These are phyloP conservation scores for Penicillium alfredii DNA, from an alignment of 495 filamentous ascomycete genomes.

Conservation along the genomic window DNA sequence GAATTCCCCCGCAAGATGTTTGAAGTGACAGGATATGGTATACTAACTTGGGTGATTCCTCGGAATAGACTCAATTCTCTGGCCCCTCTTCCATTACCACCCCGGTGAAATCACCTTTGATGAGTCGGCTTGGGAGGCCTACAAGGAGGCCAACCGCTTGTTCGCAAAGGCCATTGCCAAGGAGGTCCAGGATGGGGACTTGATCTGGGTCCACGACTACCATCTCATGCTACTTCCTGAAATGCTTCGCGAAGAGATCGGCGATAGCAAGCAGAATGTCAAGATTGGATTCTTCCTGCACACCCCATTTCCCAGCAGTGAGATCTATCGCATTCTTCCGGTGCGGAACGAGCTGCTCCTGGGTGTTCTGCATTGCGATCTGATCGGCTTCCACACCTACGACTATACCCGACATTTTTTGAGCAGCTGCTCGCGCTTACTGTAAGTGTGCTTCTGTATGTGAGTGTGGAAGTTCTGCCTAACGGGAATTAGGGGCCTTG, in stretches of 20 bases:
- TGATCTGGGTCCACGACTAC: conserved; percentile 98
- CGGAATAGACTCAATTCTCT: conserved; percentile 80
- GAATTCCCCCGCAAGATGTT: not conserved
- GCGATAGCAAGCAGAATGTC: conserved; percentile 68
- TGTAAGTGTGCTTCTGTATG: conserved; percentile 48
- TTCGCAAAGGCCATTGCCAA: conserved; percentile 79
- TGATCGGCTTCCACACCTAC: conserved; percentile 96
- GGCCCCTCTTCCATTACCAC: conserved; percentile 97
- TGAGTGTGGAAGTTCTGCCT: conserved; percentile 7
- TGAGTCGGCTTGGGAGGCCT: conserved; percentile 87
- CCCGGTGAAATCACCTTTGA: conserved; percentile 97
- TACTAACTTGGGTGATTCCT: too few species aligned
- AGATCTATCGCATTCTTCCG: conserved; percentile 92
- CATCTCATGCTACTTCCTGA: conserved; percentile 93
- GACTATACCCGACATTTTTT: conserved; percentile 94
- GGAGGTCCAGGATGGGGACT: conserved; percentile 80
- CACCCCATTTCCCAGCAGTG: conserved; percentile 93
- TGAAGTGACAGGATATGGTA: conserved; percentile 17
- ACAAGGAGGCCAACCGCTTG: conserved; percentile 79
- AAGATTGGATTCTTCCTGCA: conserved; percentile 98
- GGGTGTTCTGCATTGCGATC: conserved; percentile 83
- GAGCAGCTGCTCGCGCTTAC: conserved; percentile 82
- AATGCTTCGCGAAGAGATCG: conserved; percentile 85
- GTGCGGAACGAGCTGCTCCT: conserved; percentile 82
- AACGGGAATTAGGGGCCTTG: conserved; percentile 48